Conservation (phyloP, 371 early-diverging fungal genomes). For the Mortierella sp. region DNA sequence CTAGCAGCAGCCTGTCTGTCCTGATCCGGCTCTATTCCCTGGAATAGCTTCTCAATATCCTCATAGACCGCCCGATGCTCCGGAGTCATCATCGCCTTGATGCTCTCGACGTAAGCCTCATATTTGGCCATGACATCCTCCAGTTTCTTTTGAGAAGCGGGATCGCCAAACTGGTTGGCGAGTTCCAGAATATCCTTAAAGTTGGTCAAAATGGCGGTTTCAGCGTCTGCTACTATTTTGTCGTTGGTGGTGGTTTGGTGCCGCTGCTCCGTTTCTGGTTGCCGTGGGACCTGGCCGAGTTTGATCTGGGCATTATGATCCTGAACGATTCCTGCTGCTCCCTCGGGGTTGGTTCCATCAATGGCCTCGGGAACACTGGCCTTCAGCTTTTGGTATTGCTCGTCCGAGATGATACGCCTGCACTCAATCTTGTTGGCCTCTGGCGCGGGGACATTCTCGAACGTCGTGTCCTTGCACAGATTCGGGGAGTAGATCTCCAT, state of each 20-base stretch:
- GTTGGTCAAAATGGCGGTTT: neutral
- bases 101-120: neutral
- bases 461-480: conserved; percentile 75
- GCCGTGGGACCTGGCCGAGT: conserved; percentile 15
- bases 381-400: conserved; percentile 31
- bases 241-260: neutral
- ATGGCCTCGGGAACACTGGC: conserved; percentile 23
- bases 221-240: neutral
- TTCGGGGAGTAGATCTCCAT: conserved; percentile 78
- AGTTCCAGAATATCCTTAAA: neutral
- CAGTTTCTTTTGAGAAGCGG: conserved; percentile 2
- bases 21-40: neutral
- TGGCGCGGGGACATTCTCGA: conserved; percentile 63
- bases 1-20: neutral
- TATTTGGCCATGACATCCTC: conserved; percentile 2
- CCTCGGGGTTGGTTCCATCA: conserved; percentile 14
- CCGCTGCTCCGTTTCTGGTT: neutral
- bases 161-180: neutral
- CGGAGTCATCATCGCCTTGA: conserved; percentile 18
- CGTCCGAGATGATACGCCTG: conserved; percentile 72
- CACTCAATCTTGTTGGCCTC: conserved; percentile 71
- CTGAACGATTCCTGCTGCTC: conserved; percentile 8
- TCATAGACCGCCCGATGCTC: conserved; percentile 5
- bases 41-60: conserved; percentile 4
- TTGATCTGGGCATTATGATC: conserved; percentile 16